Conservation (phyloP, 2,329 filamentous ascomycete species). For the Westerdykella aurantiaca region DNA sequence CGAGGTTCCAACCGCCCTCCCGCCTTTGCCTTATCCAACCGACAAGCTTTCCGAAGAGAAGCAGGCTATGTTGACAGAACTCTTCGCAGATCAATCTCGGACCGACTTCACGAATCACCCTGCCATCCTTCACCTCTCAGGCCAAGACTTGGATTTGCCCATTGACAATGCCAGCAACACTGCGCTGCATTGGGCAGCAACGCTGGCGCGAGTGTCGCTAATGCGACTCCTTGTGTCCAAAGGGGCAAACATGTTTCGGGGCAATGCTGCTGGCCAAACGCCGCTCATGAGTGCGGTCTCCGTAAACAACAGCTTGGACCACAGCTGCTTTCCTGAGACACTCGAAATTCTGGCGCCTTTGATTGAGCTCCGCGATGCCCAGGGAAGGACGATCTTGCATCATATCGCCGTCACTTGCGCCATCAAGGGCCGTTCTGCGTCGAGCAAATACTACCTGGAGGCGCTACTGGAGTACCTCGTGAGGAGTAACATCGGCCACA, state of each 20-base stretch:
- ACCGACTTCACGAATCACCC: constrained; percentile 70
- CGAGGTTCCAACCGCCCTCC: constrained; percentile 55
- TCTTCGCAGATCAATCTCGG: constrained; percentile 50
- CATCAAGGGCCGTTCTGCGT: constrained; percentile 85
- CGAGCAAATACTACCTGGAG: constrained; percentile 93
- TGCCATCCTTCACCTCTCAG: constrained; percentile 67
- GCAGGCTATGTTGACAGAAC: constrained; percentile 75
- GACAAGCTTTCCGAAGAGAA: constrained; percentile 68
- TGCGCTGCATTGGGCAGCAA: constrained; percentile 93
- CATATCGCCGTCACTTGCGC: constrained; percentile 95
- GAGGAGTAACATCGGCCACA: constrained; percentile 54
- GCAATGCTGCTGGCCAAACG: constrained; percentile 86
- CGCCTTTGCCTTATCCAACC: constrained; percentile 56
- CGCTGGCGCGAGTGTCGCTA: constrained; percentile 77
- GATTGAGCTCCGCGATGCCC: constrained; percentile 83
- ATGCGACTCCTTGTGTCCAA: constrained; percentile 74
- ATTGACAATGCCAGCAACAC: constrained; percentile 87
- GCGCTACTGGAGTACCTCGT: constrained; percentile 92
- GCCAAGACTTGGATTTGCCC: constrained; percentile 82
- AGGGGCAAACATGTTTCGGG: constrained; percentile 80
- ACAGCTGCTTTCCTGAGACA: constrained; percentile 82
- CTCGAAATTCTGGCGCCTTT: constrained; percentile 83
- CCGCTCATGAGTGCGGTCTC: constrained; percentile 87
- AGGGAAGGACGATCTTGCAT: constrained; percentile 86
- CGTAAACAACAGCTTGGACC: constrained; percentile 91